Percentiles rank a stretch among this genome's conserved stretches.
These are phyloP conservation scores for Glomus cerebriforme DNA, from an alignment of 192 early-diverging fungal genomes.

Conservation along the genomic window DNA sequence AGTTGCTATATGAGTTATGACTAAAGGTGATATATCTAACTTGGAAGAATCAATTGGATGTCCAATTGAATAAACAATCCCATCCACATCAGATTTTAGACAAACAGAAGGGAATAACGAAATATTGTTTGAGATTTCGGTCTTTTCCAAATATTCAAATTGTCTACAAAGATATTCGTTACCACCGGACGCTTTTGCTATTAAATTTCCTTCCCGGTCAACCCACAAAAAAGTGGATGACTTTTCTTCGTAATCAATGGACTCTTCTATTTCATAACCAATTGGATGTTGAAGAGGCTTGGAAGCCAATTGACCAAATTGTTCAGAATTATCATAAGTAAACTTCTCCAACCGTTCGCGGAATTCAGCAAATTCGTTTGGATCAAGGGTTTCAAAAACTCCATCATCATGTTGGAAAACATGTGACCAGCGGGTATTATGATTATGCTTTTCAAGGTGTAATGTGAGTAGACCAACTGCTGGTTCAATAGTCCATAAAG, in stretches of 20 bases:
- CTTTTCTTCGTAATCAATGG: conserved; percentile 50
- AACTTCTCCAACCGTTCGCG: conserved; percentile 61
- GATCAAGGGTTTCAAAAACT: conserved; percentile 64
- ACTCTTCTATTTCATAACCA: conserved; percentile 47
- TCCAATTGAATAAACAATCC: conserved; percentile 59
- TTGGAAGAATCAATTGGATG: conserved; percentile 13
- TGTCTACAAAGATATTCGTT: conserved; percentile 65
- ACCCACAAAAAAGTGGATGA: conserved; percentile 49
- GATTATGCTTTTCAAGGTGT: conserved; percentile 61
- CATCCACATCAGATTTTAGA: conserved; percentile 71
- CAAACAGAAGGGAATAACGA: conserved; percentile 54
- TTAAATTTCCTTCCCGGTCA: conserved; percentile 42
- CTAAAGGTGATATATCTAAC: conserved; percentile 24
- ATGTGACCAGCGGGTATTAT: conserved; percentile 65
- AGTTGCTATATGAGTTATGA: conserved; percentile 54
- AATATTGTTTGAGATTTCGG: neutral
- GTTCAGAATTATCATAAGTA: conserved; percentile 36
- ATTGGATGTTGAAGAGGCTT: conserved; percentile 35
- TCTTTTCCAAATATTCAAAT: conserved; percentile 27
- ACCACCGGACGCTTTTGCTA: conserved; percentile 50
- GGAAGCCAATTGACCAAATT: neutral
- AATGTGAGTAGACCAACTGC: conserved; percentile 59
- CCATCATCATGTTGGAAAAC: conserved; percentile 63
- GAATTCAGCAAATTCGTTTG: conserved; percentile 60
- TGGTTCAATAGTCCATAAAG: conserved; percentile 68